These are phyloP conservation scores for Teratosphaeria viscida DNA, from an alignment of 2,329 filamentous ascomycete genomes.

Conservation along the genomic window DNA sequence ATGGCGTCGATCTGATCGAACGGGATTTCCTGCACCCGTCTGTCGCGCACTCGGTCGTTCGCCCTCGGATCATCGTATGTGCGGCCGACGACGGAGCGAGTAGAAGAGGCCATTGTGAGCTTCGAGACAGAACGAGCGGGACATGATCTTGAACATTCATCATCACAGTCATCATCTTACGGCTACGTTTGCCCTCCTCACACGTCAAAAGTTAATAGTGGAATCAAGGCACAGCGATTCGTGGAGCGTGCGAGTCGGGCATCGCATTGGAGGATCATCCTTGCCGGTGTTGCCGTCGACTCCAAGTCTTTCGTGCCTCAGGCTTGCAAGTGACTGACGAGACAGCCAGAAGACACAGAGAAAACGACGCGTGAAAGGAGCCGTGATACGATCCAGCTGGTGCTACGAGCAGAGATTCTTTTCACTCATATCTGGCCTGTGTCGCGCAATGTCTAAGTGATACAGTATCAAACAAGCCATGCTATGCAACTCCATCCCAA, in stretches of 20 bases:
- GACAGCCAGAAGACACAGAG: no score
- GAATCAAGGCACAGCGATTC: neutral
- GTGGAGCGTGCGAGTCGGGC: neutral
- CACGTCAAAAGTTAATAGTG: neutral
- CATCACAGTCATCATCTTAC: neutral
- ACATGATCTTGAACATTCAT: neutral
- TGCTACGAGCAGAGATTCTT: neutral
- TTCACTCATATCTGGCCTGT: neutral
- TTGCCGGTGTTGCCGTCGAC: neutral
- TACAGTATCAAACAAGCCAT: neutral
- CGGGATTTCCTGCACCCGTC: constrained; percentile 8
- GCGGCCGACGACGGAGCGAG: constrained; percentile 3
- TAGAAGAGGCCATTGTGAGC: neutral
- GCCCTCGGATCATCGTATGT: constrained; percentile 7
- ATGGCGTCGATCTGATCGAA: constrained; percentile 6
- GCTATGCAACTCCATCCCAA: neutral
- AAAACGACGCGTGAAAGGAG: neutral
- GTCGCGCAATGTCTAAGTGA: neutral
- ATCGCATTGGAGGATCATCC: neutral
- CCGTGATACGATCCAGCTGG: neutral
- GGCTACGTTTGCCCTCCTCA: neutral
- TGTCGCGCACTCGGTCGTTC: constrained; percentile 2
- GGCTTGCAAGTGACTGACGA: neutral
- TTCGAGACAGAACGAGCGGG: neutral
- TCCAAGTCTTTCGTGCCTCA: neutral